phyloP scores from a whole-genome alignment of 176 grass and related monocot genomes.

The Eragrostis nindensis region DNA sequence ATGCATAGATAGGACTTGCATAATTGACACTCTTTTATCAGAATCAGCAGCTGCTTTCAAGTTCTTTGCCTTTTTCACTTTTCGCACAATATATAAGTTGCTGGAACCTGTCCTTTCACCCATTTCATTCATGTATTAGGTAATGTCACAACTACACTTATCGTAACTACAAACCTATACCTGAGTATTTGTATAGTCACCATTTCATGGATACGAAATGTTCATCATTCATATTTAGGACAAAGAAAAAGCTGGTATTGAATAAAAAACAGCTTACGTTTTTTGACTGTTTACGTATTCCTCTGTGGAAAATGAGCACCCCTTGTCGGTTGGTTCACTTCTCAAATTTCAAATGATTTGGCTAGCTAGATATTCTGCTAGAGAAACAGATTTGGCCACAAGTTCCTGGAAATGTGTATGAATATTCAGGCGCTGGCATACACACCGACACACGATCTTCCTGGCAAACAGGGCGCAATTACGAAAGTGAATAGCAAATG shows the following conservation, averaged over 20 bases:
- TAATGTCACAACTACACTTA: too few relatives aligned
- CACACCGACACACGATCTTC: not conserved
- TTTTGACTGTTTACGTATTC: not conserved
- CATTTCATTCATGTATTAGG: too few relatives aligned
- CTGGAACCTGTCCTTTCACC: too few relatives aligned
- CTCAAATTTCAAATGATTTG: not conserved
- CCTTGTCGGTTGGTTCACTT: not conserved
- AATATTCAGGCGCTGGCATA: not conserved
- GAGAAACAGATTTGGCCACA: not conserved
- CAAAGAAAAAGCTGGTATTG: not conserved
- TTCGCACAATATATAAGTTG: too few relatives aligned
- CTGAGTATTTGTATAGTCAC: not conserved
- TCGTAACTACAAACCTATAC: too few relatives aligned
- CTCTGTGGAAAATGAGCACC: not conserved
- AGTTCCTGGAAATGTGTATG: slow-evolving; percentile 1
- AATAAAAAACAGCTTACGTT: too few relatives aligned
- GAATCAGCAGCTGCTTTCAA: too few relatives aligned
- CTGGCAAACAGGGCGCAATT: not conserved
- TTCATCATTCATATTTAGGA: not conserved
- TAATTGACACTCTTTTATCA: too few relatives aligned
- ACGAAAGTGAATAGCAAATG: not conserved
- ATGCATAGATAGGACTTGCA: too few relatives aligned
- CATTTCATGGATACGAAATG: not conserved
- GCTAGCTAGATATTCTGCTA: not conserved
- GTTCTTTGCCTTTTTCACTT: too few relatives aligned